phyloP scores from a whole-genome alignment of 1,284 basidiomycete species.

The Leucoagaricus sp. region DNA sequence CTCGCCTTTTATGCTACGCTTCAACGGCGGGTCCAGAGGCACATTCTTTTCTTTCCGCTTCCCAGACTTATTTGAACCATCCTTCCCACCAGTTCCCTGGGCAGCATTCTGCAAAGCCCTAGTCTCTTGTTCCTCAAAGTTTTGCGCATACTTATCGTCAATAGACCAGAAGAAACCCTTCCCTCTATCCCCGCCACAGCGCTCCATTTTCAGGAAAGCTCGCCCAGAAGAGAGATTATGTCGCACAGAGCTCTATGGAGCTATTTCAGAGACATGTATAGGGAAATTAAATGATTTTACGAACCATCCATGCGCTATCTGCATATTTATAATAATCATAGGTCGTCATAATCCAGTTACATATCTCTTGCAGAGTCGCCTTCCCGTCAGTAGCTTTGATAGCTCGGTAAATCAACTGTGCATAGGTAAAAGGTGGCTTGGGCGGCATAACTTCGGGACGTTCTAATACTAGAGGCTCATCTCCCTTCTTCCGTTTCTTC shows the following conservation, averaged over 20 bases:
- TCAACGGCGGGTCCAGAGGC: constrained; percentile 60
- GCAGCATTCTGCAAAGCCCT: constrained; percentile 44
- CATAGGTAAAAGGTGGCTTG: constrained; percentile 77
- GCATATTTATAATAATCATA: constrained; percentile 89
- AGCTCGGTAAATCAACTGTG: constrained; percentile 77
- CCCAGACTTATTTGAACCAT: constrained; percentile 27
- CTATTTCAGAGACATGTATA: constrained; percentile 17
- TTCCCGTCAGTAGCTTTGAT: constrained; percentile 81
- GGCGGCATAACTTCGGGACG: constrained; percentile 77
- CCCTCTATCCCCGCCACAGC: constrained; percentile 82
- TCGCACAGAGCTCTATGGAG: constrained; percentile 80
- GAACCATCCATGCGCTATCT: constrained; percentile 86
- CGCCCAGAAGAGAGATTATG: constrained; percentile 90
- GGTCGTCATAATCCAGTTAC: constrained; percentile 86
- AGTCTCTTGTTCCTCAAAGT: constrained; percentile 67
- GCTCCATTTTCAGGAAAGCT: constrained; percentile 85
- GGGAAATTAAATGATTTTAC: constrained; percentile 27
- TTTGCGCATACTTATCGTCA: constrained; percentile 70
- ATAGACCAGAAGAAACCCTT: constrained; percentile 92
- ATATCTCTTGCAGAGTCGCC: constrained; percentile 90
- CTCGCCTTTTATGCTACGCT: constrained; percentile 65
- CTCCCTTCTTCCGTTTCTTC: constrained; percentile 76
- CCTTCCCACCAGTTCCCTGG: constrained; percentile 35
- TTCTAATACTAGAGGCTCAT: constrained; percentile 41
- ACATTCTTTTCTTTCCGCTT: constrained; percentile 58